Conservation (phyloP, 441 rosid species). For the Populus trichocarpa region DNA sequence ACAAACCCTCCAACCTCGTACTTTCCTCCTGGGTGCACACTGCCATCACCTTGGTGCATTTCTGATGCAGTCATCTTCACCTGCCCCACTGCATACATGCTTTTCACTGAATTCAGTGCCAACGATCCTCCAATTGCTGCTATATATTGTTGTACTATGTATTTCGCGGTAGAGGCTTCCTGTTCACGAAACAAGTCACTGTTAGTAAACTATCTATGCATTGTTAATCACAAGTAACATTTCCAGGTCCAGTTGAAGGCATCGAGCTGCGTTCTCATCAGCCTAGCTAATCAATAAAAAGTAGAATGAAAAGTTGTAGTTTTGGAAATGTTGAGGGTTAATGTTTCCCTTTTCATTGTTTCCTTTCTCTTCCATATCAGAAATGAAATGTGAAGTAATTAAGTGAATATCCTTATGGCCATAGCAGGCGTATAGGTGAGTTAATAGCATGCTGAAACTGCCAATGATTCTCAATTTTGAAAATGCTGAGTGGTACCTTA, state of each 20-base stretch:
- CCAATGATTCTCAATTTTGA: neutral
- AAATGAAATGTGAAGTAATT: neutral
- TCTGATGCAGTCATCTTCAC: conserved; percentile 82
- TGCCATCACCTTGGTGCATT: conserved; percentile 56
- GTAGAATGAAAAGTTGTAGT: neutral
- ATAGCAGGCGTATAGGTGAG: neutral
- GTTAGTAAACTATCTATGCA: neutral
- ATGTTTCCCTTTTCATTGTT: neutral
- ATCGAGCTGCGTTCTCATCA: too few species aligned
- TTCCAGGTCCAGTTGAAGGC: too few species aligned
- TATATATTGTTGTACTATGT: conserved; percentile 78
- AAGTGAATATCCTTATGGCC: neutral
- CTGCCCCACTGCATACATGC: conserved; percentile 89
- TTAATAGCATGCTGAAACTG: neutral
- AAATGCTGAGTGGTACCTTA: neutral
- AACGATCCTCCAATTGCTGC: conserved; percentile 80
- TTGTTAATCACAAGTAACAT: too few species aligned
- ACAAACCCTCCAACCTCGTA: conserved; percentile 87
- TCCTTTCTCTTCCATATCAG: neutral
- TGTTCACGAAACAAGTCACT: conserved; percentile 10
- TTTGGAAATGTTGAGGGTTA: neutral
- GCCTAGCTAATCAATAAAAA: neutral
- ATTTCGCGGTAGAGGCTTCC: conserved; percentile 87
- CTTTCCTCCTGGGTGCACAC: conserved; percentile 40
- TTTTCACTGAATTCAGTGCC: conserved; percentile 51